Evolutionary conservation across 2,329 filamentous ascomycete species (phyloP), one percentile per base, ranked within the genome.

Genomic region (Hirsutella minnesotensis): DNA sequence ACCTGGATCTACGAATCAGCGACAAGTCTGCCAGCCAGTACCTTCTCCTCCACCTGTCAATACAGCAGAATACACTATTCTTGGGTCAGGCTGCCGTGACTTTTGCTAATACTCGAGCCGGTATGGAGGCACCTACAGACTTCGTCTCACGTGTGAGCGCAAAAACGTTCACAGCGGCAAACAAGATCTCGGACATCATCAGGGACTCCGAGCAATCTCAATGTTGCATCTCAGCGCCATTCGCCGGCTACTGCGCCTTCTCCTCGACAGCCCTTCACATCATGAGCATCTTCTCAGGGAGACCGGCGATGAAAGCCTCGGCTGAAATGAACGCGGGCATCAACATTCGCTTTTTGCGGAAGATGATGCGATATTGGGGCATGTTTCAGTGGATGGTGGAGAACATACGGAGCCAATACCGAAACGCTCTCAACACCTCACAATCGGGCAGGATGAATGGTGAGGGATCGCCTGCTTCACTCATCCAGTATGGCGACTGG

Each of bases 311-410:
- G 40, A 86, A 94, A 58, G 73, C 76, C 12, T 75, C 77, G 9
- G 87, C 86, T 9, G 95, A 94, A 64, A 79, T 81, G 49, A 89
- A 95, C 54, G 69, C 95, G 15, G 80, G 84, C 1, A 85, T 81
- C 49, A 96, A 95, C 50, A 83, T 96, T 53, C 86, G 83, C 55
- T 96, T 92, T 54, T 66, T 98, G 37, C 83, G 83, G 43, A 92
- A 86, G 62, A 94, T 96, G 86, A 95, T 95, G 69, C 86, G 86
- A 46, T 89, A 92, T 55, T 98, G 92, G 92, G 92, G 90, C 46
- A 94, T 95, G 83, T 95, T 96, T 57, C 86, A 95, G 58, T 95
- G 88, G 66, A 89, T 96, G 75, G 83, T 87, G 1, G 89, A 96
- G 58, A 92, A 90, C 54, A 73, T 95, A 30, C 88, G 92, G 46